Conservation (phyloP, 129 eudicot species). For the Chrysanthemum seticuspe region DNA sequence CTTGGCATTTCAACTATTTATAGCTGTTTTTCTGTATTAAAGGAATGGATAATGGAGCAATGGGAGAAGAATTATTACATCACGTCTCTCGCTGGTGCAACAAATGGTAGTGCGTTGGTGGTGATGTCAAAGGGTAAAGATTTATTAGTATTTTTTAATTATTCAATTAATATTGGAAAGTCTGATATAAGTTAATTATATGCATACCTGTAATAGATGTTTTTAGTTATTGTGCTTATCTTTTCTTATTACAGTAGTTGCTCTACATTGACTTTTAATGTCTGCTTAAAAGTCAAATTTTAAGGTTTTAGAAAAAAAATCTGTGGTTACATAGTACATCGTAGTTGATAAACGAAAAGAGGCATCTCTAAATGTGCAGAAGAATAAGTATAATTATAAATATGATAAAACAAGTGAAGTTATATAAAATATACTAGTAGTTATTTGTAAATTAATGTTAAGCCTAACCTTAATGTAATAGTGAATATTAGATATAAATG, state of each 20-base stretch:
- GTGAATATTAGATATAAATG: no score
- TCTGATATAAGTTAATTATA: not conserved
- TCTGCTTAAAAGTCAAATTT: not conserved
- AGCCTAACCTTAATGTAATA: no score
- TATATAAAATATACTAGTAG: no score
- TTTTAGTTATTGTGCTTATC: slow-evolving; percentile 1
- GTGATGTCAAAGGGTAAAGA: slow-evolving; percentile 81
- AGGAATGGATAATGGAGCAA: slow-evolving; percentile 96
- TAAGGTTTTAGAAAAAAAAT: not conserved
- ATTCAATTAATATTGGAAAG: not conserved
- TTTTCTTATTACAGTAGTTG: not conserved
- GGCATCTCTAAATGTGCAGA: not conserved
- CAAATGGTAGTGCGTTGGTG: slow-evolving; percentile 71
- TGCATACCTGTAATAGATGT: not conserved
- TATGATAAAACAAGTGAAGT: no score
- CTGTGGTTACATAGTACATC: not conserved
- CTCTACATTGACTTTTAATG: not conserved
- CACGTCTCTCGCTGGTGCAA: slow-evolving; percentile 77
- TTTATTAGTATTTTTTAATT: not conserved
- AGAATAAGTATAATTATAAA: not conserved
- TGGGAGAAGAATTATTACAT: slow-evolving; percentile 89
- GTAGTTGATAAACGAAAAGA: not conserved
- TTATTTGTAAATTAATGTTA: no score
- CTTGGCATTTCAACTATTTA: no score
- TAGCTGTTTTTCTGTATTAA: slow-evolving; percentile 7